Base-by-base conservation (phyloP, 2,329 filamentous ascomycete genomes). In the Coniella vitis region DNA sequence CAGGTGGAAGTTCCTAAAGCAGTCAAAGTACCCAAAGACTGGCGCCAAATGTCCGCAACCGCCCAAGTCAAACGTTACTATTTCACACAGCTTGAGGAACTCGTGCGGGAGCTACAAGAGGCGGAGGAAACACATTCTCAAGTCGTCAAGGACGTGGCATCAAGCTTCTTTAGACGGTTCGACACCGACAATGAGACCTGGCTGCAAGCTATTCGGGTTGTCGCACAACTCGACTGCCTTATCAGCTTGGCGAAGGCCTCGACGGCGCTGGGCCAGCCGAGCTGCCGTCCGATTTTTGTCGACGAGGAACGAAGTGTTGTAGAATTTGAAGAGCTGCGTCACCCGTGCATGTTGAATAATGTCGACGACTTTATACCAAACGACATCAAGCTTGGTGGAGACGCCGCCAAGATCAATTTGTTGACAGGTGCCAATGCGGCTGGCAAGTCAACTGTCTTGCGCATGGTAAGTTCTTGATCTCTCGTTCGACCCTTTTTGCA, bases 341-440 rank as follows among this genome's bases (percentile, higher is more conserved):
- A 98, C 62, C 93, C 93, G 3, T 98, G 93, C 69, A 94, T 98
- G 79, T 75, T 90, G 53, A 87, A 86, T 53, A 87, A 84, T 3
- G 87, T 95, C 2, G 84, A 85, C 46, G 90, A 96, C 65, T 98
- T 98, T 61, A 98, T 98, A 53, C 93, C 93, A 4, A 98, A 98
- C 60, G 87, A 96, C 62, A 81, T 98, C 55, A 81, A 81, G 51
- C 81, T 98, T 3, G 93, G 93, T 52, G 93, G 93, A 5, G 73
- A 83, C 9, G 73, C 76, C 7, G 75, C 89, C 46, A 96, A 91
- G 60, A 91, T 98, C 58, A 90, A 87, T 58, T 74, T 98, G 25
- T 78, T 98, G 35, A 98, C 93, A 1, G 93, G 93, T 63, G 93
- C 93, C 52, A 98, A 98, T 61, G 93, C 93, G 8, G 93, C 93